Percentiles rank a stretch among this genome's conserved stretches.
These are phyloP conservation scores for Globisporangium barbulae DNA, from an alignment of 352 stramenopile genomes.

Conservation along the genomic window DNA sequence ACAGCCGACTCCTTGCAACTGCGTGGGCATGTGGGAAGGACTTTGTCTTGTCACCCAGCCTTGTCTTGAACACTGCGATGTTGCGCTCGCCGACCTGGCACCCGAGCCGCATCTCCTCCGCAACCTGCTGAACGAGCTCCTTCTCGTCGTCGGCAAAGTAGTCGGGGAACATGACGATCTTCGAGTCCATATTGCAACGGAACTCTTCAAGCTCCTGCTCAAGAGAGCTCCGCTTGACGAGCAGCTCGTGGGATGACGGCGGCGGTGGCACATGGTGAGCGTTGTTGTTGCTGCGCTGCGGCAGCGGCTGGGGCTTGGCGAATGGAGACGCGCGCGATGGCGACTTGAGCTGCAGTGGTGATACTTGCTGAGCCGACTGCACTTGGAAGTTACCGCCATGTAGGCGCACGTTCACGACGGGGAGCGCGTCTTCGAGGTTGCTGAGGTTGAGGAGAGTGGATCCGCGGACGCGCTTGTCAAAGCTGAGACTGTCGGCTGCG, in stretches of 20 bases:
- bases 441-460: constrained; percentile 6
- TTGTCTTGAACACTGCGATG: constrained; percentile 57
- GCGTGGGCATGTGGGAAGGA: constrained; percentile 8
- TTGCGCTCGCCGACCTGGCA: constrained; percentile 65
- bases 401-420: constrained; percentile 10
- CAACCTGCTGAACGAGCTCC: constrained; percentile 42
- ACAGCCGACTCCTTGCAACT: constrained; percentile 8
- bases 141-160: constrained; percentile 64
- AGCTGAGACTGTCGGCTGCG: neutral
- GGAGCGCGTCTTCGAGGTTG: neutral
- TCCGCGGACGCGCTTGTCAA: neutral
- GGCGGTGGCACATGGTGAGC: neutral
- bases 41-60: constrained; percentile 20
- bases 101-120: constrained; percentile 46
- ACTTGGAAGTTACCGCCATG: constrained; percentile 14
- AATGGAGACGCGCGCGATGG: neutral
- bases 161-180: constrained; percentile 65
- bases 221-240: constrained; percentile 35
- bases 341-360: neutral
- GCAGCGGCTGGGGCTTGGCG: neutral
- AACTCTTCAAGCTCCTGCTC: constrained; percentile 68
- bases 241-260: neutral
- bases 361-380: neutral
- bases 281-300: neutral
- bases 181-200: constrained; percentile 31